Evolutionary conservation across 2,329 filamentous ascomycete species (phyloP), one percentile per base, ranked within the genome.

Genomic region (Dothistroma pini): DNA sequence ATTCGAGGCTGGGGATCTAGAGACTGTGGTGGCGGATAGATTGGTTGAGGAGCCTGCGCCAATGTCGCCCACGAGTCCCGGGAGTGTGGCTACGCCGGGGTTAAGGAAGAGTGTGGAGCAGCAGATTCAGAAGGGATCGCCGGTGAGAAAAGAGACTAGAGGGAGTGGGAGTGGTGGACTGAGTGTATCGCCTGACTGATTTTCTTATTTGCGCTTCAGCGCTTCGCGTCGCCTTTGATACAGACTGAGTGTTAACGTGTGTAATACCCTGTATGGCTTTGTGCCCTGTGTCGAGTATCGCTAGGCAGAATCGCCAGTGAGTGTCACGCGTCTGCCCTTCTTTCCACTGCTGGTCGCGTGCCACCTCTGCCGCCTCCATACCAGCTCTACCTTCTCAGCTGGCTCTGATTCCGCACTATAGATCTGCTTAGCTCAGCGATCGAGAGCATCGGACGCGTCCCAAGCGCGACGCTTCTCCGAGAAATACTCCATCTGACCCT

Each of bases 51-150:
- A 74, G 60, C 70, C 70, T 21, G 63, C 66, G 25, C 47, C 62
- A 11, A 52, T 70, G 10, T 64, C 50, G 19, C 64, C 66, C 3
- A 54, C 61, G 11, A 63, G 60, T 60, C 64, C 62, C 6, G 61
- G 66, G 4, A 66, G 61, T 62, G 58, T 64, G 29, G 52, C 38
- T 29, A 62, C 64, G 2, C 50, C 72, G 10, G 73, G 73, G 11
- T 56, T 75, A 59, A 62, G 74, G 51, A 75, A 70, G 56, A 73
- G 71, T 11, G 54, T 76, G 4, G 75, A 77, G 22, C 67, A 68
- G 49, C 67, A 66, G 25, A 34, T 63, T 48, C 22, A 35, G 34
- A 19, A n/a, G 31, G 29, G 19, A 35, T 32, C 53, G 35, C 41
- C 14, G 4, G 22, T 12, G 25, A 57, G 55, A 44, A 19, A 22